Evolutionary conservation across 2,329 filamentous ascomycete genomes (phyloP).

Genomic region (Bipolaris oryzae): DNA sequence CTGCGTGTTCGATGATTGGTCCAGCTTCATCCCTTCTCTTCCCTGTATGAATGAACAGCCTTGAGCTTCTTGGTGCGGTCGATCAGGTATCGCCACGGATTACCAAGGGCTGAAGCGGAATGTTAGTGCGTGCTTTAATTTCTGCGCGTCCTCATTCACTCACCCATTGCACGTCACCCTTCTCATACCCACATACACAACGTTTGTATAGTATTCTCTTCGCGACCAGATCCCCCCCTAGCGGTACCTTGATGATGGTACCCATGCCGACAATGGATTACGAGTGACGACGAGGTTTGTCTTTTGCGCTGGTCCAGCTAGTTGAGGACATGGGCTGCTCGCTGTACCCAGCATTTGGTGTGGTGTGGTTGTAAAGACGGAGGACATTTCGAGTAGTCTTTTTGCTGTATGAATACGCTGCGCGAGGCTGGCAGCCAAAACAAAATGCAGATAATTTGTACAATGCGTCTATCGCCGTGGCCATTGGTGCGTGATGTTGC

Average conservation of each 20-base stretch:
- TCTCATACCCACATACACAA: constrained; percentile 12
- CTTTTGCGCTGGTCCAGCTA: constrained; percentile 22
- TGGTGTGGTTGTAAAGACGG: constrained; percentile 10
- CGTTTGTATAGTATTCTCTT: constrained; percentile 33
- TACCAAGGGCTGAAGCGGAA: constrained; percentile 8
- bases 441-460: constrained; percentile 20
- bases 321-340: constrained; percentile 10
- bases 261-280: constrained; percentile 26
- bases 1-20: constrained; percentile 9
- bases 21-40: constrained; percentile 13
- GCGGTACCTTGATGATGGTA: constrained; percentile 15
- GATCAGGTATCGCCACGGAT: constrained; percentile 3
- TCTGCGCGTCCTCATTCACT: constrained; percentile 5
- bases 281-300: constrained; percentile 33
- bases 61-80: constrained; percentile 8
- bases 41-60: constrained; percentile 15
- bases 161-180: constrained; percentile 12
- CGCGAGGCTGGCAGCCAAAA: constrained; percentile 10
- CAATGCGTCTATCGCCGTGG: background rate
- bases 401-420: constrained; percentile 29
- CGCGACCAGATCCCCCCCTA: constrained; percentile 7
- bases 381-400: constrained; percentile 11
- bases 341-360: constrained; percentile 6
- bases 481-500: constrained; percentile 8
- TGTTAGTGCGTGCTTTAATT: constrained; percentile 16